Base-by-base conservation (phyloP, 2,329 filamentous ascomycete species). In the Colletotrichum sp. region DNA sequence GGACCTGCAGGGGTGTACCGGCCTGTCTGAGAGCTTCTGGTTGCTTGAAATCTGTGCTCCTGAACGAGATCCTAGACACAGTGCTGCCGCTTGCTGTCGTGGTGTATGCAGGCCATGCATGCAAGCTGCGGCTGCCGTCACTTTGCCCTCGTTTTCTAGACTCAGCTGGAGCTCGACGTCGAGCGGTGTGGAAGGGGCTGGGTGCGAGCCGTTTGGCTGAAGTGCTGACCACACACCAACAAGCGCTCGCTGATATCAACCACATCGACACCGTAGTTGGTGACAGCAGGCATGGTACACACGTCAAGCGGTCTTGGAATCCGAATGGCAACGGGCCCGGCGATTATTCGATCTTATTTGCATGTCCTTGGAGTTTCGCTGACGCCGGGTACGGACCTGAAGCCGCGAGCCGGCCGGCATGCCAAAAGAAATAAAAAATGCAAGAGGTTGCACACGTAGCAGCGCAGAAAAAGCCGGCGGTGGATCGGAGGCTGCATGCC, bases 181-280 rank as follows among this genome's bases (percentile, higher is more conserved):
- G 65, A 71, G 76, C 76, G 76, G 76, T 77, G 76, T 44, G 76
- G 66, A 68, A 55, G 64, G 65, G 64, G 32, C 68, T 69, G 76
- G 73, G 65, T 73, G 69, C 55, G 36, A 77, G 68, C 76, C 76
- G 76, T 77, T 76, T 77, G 73, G 76, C 63, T 69, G 69, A 60
- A 66, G n/a, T 73, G 62, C 64, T 68, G 67, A 71, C 75, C 66
- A 71, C 52, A 68, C 72, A 44, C 39, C 39, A n/a, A 44, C 68
- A 34, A 60, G 24, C 39, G 39, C 39, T 44, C 39, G 57, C 57
- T 59, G 64, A 72, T 73, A 76, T 68, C 70, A 76, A 73, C 57
- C 57, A 26, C 70, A 5, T 66, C 36, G 30, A 57, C 69, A 13
- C 64, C 15, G 63, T 63, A 68, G 39, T 66, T 52, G 66, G 70